phyloP scores from a whole-genome alignment of 177 flowering plant genomes.

The Vitis hybrid region DNA sequence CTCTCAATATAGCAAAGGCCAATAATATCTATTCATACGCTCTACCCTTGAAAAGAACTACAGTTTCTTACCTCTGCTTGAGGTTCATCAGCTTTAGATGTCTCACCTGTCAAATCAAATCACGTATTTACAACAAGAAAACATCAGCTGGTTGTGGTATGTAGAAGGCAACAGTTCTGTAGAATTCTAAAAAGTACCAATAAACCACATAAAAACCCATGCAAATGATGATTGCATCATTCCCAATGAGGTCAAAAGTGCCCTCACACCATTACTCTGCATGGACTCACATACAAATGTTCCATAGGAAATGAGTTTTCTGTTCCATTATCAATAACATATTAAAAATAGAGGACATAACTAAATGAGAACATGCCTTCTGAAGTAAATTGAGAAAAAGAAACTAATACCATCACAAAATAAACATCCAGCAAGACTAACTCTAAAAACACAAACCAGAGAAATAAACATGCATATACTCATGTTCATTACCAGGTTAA shows the following conservation, averaged over 20 bases:
- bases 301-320: too few species aligned
- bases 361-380: neutral
- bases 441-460: neutral
- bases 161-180: too few species aligned
- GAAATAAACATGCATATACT: neutral
- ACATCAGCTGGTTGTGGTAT: neutral
- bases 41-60: neutral
- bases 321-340: too few species aligned
- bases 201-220: too few species aligned
- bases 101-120: conserved; percentile 44
- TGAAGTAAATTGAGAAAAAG: neutral
- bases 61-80: conserved; percentile 31
- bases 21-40: neutral
- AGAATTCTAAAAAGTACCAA: too few species aligned
- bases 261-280: too few species aligned
- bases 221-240: too few species aligned
- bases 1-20: neutral
- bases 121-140: conserved; percentile 5
- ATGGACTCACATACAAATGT: too few species aligned
- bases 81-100: conserved; percentile 38
- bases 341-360: neutral
- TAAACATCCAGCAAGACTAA: neutral
- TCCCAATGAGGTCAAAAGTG: too few species aligned
- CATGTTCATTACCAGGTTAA: neutral
- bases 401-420: neutral